Evolutionary conservation across 2,329 filamentous ascomycete species (phyloP), one percentile per base, ranked within the genome.

Genomic region (Hortaea werneckii): DNA sequence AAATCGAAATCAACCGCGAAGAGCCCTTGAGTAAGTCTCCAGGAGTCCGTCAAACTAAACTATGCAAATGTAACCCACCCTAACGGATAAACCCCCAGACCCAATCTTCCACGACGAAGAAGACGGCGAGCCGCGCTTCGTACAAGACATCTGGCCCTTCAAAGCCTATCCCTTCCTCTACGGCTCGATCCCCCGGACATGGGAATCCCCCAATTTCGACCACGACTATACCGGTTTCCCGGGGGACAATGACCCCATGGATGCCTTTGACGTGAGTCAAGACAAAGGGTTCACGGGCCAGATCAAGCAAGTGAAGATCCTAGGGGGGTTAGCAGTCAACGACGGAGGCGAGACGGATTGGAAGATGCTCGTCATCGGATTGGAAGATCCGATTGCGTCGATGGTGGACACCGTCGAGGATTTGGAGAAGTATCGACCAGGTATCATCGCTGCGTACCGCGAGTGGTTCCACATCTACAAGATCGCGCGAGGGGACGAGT

Each of bases 401-500:
- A 40, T 61, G 0, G 57, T 70, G 2, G 52, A 65, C 38, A 57
- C 57, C 20, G 58, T 64, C 37, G 54, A 63, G 8, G 67, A 69
- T 12, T 51, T 70, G 2, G 65, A 70, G 26, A 59, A 60, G 40
- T 68, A 67, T 53, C 62, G 65, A 5, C 67, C 67, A 0, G 65
- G 65, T 1, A 52, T 67, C 0, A 56, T 58, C 26, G 45, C 65
- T 42, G 45, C 58, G 1, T 67, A 64, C 44, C 60, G 65, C 42
- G 55, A 68, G 47, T 70, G 67, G 67, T 69, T 68, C 50, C 62
- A 58, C 1, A 67, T 67, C 55, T 69, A 69, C 55, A 68, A 70
- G 45, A 65, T 69, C 41, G 49, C 65, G 12, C 60, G 65, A 0
- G 67, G 67, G 5, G 58, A 61, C n/a, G 51, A 50, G 1, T 50